These are phyloP conservation scores for thale cress (Arabidopsis thaliana) DNA, from an alignment of 345 rosid genomes.

Conservation along the genomic window DNA sequence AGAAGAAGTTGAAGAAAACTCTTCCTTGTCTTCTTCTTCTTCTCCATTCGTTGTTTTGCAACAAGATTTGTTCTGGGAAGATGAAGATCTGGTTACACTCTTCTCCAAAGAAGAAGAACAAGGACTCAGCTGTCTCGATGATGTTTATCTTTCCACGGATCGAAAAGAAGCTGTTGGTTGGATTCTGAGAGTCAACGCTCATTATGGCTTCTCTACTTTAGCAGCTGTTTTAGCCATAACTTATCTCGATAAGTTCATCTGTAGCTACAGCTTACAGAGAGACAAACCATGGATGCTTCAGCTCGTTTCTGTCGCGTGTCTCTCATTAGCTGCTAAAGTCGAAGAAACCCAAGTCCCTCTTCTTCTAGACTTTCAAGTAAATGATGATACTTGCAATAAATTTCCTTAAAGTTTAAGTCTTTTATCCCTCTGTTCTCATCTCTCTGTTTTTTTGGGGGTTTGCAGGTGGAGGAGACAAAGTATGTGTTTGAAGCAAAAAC, in stretches of 20 bases:
- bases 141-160: slow-evolving; percentile 48
- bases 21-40: slow-evolving; percentile 40
- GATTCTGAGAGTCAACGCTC: slow-evolving; percentile 73
- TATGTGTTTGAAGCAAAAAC: slow-evolving; percentile 83
- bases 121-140: slow-evolving; percentile 36
- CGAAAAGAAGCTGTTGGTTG: slow-evolving; percentile 75
- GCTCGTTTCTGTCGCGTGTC: slow-evolving; percentile 83
- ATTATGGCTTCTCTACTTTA: slow-evolving; percentile 69
- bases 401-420: not conserved
- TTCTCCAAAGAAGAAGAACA: slow-evolving; percentile 66
- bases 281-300: slow-evolving; percentile 95
- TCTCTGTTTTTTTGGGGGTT: slow-evolving; percentile 1
- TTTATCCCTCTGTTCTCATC: slow-evolving; percentile 14
- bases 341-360: slow-evolving; percentile 90
- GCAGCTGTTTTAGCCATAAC: slow-evolving; percentile 78
- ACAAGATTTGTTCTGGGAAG: slow-evolving; percentile 82
- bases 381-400: not conserved
- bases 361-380: slow-evolving; percentile 85
- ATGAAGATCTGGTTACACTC: slow-evolving; percentile 68
- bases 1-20: slow-evolving; percentile 41
- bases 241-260: slow-evolving; percentile 84
- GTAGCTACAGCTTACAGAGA: slow-evolving; percentile 51
- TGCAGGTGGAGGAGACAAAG: slow-evolving; percentile 72
- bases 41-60: slow-evolving; percentile 53
- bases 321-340: slow-evolving; percentile 92